phyloP scores from a whole-genome alignment of 306 rosid genomes.

The Abrus precatorius region DNA sequence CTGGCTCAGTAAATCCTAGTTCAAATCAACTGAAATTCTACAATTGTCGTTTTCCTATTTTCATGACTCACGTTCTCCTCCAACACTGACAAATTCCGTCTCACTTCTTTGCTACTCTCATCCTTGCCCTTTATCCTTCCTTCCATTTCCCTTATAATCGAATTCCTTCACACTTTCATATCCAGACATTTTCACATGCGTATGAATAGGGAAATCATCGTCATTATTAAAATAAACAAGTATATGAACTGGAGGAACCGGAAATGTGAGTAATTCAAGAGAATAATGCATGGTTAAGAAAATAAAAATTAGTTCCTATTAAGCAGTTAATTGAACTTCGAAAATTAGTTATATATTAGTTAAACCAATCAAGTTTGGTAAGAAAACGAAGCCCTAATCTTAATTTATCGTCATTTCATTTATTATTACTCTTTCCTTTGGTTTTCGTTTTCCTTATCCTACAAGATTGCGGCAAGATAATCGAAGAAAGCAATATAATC shows the following conservation, averaged over 20 bases:
- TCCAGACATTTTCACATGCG: background rate
- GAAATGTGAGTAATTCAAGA: conserved; percentile 5
- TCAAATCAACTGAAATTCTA: conserved; percentile 19
- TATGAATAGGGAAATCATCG: background rate
- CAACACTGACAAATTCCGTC: background rate
- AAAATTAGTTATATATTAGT: background rate
- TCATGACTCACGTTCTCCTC: background rate
- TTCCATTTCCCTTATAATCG: background rate
- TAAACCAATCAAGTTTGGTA: conserved; percentile 24
- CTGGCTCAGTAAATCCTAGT: background rate
- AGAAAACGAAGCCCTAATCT: conserved; percentile 45
- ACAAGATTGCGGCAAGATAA: conserved; percentile 5
- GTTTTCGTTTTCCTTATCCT: background rate
- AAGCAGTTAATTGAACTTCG: conserved; percentile 22
- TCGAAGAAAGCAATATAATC: conserved; percentile 5
- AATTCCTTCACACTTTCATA: conserved; percentile 10
- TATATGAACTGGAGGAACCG: background rate
- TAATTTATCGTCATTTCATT: background rate
- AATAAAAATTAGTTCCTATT: background rate
- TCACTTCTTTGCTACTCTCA: conserved; percentile 7
- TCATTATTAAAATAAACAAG: background rate
- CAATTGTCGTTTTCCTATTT: conserved; percentile 28
- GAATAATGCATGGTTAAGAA: background rate
- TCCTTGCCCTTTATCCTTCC: background rate
- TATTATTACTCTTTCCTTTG: no score